These are phyloP conservation scores for Xylariaceae sp. DNA, from an alignment of 2,329 filamentous ascomycete species.

Conservation along the genomic window DNA sequence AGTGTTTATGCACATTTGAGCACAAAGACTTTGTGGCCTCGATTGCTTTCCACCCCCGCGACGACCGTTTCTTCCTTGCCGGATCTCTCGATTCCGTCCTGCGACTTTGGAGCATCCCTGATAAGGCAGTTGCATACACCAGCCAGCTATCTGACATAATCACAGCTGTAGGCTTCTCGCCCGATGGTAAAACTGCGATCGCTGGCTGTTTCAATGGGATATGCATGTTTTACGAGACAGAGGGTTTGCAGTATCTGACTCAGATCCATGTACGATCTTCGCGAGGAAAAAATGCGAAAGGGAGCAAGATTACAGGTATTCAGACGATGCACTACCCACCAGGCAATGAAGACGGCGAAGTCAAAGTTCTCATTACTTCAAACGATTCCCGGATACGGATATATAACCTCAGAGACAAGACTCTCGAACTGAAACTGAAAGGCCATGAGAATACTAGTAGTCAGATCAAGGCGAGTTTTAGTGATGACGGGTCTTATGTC, in stretches of 20 bases:
- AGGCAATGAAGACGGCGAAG: slow-evolving; percentile 51
- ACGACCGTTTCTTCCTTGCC: slow-evolving; percentile 94
- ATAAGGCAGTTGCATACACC: slow-evolving; percentile 86
- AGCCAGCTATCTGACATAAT: slow-evolving; percentile 79
- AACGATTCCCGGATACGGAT: slow-evolving; percentile 91
- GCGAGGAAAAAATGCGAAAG: slow-evolving; percentile 88
- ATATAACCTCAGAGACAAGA: slow-evolving; percentile 83
- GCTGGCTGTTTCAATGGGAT: slow-evolving; percentile 82
- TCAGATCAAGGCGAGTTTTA: slow-evolving; percentile 86
- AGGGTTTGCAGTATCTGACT: slow-evolving; percentile 76
- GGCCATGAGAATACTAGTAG: slow-evolving; percentile 87
- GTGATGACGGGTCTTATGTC: slow-evolving; percentile 79
- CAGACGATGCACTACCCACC: slow-evolving; percentile 64
- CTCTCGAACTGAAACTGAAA: slow-evolving; percentile 82
- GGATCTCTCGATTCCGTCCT: slow-evolving; percentile 87
- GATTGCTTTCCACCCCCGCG: slow-evolving; percentile 87
- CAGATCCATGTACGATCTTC: slow-evolving; percentile 93
- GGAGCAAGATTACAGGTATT: slow-evolving; percentile 96
- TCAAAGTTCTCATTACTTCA: slow-evolving; percentile 85
- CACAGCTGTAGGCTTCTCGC: slow-evolving; percentile 89
- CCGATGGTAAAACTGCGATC: slow-evolving; percentile 85
- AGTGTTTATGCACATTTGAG: slow-evolving; percentile 90
- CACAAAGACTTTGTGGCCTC: slow-evolving; percentile 95
- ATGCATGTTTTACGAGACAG: slow-evolving; percentile 89
- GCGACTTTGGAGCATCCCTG: slow-evolving; percentile 92